Base-by-base conservation (phyloP, 1,284 basidiomycete genomes). In the Microstroma glucosiphilum region DNA sequence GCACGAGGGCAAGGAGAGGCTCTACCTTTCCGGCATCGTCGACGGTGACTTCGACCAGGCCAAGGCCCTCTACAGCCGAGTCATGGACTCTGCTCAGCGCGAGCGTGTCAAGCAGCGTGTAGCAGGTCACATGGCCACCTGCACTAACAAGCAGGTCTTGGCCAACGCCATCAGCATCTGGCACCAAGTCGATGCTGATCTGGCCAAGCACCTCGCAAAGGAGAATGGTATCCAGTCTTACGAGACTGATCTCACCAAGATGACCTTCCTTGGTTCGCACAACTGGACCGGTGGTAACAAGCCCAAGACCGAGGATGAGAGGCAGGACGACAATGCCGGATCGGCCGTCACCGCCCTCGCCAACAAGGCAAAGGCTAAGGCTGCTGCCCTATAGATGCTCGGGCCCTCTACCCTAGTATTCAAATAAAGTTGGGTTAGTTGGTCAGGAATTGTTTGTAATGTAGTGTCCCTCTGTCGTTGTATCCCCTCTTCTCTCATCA, bases 1-100 rank as follows among this genome's bases (percentile, higher is more conserved):
- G 41, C 68, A 65, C 48, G 70, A 70, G 64, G 89, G 87, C 37
- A 82, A 85, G 63, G 89, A 90, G 15, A 86, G 85, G 72, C 82
- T 84, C 66, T 88, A 91, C 79, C 82, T 94, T 69, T 86, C 84
- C 73, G 86, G 87, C 78, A 83, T 67, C 86, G 89, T 73, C 40
- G 63, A 64, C 57, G 59, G 61, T 13, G 92, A 96, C 84, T 96
- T 96, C 76, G 89, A 91, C 81, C 91, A 92, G 76, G 91, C 92
- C 7, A 86, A 91, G 63, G 86, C 83, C 15, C 82, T 96, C 54
- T 94, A 87, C 85, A 76, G 81, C 66, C 87, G 86, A 72, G 91
- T 93, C 25, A 88, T 91, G 83, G 84, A 83, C 66, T 87, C 90
- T 30, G 42, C 63, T 40, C 68, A 67, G 12, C 57, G 69, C 4